Base-by-base conservation (phyloP, 116 monocot species). In the Trichopus zeylanicus region DNA sequence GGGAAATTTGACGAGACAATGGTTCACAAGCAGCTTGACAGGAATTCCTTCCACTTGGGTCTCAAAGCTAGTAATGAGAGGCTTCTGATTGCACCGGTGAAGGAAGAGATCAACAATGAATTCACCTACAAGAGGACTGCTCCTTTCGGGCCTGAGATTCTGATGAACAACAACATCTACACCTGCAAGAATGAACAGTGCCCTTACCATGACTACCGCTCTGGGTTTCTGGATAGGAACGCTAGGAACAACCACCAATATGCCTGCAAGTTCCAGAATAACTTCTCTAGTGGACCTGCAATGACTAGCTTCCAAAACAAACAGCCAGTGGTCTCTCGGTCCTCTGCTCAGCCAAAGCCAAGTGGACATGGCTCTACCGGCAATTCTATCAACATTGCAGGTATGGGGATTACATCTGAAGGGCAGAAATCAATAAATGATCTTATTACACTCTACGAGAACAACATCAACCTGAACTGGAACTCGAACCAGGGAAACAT, bases 341-440 rank as follows among this genome's bases (percentile, higher is more conserved):
- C 71, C 2, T 29, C 51, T 28, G 9, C 29, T 20, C 71, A 64
- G 63, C 59, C 68, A 27, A 79, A 63, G 48, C 35, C 53, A 11
- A 48, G 27, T 6, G 49, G 57, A 2, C 49, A 65, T 6, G 15
- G n/a, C 4, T 61, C 46, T 5, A 72, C 7, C n/a, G 5, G 23
- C 6, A 61, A 54, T 25, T 29, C 65, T n/a, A 42, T 70, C n/a
- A 59, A 56, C 23, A 63, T 73, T n/a, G 58, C 78, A 1, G 53
- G 55, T 34, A n/a, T 81, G 59, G 86, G 79, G 1, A 70, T 82
- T 19, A 59, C 79, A 6, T 59, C 54, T 8, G 88, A 88, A 18
- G 88, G 76, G 21, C 82, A 82, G 68, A 79, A 71, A 26, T 55
- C 79, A 2, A 88, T 82, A 28, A 66, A 53, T 35, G 76, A 82